Evolutionary conservation across 352 stramenopile genomes (phyloP).

Genomic region (Pythium phragmitis): DNA sequence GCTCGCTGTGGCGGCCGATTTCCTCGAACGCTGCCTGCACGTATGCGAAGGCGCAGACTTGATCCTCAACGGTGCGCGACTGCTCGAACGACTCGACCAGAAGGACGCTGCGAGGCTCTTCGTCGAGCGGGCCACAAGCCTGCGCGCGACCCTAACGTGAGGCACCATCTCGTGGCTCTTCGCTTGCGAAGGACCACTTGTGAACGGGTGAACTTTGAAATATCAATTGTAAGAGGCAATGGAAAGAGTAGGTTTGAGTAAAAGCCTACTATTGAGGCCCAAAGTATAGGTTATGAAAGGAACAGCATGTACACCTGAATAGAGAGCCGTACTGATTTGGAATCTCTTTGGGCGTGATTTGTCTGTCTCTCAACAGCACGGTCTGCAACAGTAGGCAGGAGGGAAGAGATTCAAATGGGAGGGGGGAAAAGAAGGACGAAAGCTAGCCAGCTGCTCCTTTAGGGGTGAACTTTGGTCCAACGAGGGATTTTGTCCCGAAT

Average conservation of each 20-base stretch:
- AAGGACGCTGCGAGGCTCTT: slow-evolving; percentile 26
- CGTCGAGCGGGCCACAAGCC: slow-evolving; percentile 15
- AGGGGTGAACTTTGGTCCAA: slow-evolving; percentile 15
- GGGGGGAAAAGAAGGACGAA: slow-evolving; percentile 3
- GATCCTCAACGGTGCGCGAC: not conserved
- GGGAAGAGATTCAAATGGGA: slow-evolving; percentile 11
- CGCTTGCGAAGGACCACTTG: too few species aligned
- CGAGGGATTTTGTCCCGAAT: slow-evolving; percentile 18
- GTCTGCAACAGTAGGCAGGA: not conserved
- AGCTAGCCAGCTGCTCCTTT: slow-evolving; percentile 5
- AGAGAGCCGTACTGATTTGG: not conserved
- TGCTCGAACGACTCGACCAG: slow-evolving; percentile 13
- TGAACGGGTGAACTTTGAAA: not conserved
- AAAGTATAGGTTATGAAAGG: not conserved
- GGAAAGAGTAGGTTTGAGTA: too few species aligned
- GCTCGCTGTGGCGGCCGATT: slow-evolving; percentile 15
- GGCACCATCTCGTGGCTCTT: not conserved
- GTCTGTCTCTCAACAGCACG: not conserved
- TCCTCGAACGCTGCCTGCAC: slow-evolving; percentile 19
- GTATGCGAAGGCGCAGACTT: slow-evolving; percentile 3
- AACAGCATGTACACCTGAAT: not conserved
- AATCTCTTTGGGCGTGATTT: not conserved
- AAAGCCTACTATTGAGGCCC: not conserved
- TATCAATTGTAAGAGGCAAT: not conserved
- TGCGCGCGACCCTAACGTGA: not conserved